These are phyloP conservation scores for Trypethelium eluteriae DNA, from an alignment of 495 filamentous ascomycete genomes.

Conservation along the genomic window DNA sequence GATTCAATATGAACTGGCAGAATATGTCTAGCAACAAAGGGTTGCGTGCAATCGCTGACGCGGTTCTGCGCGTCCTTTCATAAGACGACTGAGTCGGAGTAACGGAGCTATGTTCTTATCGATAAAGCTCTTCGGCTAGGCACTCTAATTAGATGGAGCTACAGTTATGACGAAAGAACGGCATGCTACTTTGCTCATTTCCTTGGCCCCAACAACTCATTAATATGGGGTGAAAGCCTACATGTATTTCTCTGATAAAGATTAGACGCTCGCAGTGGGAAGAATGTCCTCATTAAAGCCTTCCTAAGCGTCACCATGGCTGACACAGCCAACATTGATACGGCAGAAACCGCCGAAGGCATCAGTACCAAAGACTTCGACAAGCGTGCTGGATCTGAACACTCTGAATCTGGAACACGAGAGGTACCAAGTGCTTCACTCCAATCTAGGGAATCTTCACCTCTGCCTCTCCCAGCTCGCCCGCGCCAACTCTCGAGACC, in stretches of 20 bases:
- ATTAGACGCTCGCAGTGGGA: neutral
- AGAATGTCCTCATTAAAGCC: neutral
- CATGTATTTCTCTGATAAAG: neutral
- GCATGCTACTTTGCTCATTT: neutral
- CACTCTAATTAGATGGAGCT: too few relatives aligned
- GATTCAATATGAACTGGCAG: too few relatives aligned
- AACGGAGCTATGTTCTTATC: neutral
- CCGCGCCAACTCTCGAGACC: conserved; percentile 42
- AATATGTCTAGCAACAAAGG: too few relatives aligned
- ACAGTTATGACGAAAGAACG: too few relatives aligned
- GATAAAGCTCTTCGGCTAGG: neutral
- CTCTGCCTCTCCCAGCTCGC: conserved; percentile 65
- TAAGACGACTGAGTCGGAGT: neutral
- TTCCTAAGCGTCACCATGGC: neutral
- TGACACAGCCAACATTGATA: neutral
- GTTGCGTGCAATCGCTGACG: too few relatives aligned
- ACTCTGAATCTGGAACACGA: neutral
- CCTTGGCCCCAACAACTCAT: neutral
- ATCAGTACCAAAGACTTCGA: neutral
- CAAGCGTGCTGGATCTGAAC: neutral
- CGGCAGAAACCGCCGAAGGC: conserved; percentile 1
- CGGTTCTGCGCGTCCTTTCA: neutral
- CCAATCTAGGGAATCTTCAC: conserved; percentile 18
- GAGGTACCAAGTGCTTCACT: neutral
- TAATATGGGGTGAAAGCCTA: neutral